Base-by-base conservation (phyloP, 2,329 filamentous ascomycete species). In the Spiromastix sp. region DNA sequence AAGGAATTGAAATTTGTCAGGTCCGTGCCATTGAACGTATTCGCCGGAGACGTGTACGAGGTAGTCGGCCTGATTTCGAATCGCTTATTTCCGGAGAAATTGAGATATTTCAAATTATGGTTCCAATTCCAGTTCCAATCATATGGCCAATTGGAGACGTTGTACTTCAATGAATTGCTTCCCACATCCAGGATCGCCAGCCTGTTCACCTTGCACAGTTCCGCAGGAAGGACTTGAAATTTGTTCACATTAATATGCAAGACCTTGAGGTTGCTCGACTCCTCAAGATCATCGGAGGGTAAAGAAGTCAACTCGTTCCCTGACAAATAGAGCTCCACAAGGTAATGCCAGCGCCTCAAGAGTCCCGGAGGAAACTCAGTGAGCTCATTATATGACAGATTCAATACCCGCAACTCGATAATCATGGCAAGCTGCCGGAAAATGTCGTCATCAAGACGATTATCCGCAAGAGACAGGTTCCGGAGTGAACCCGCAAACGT, bases 71-170 rank as follows among this genome's bases (percentile, higher is more conserved):
- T 79, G 64, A 98, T 96, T 59, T 98, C 91, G 21, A 98, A 64
- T 33, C 89, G 79, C 59, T 94, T 95, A 64, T 98, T 98, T 34
- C 91, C 91, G 1, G 89, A 96, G 52, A 98, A 70, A 52, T 96
- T 98, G 43, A 98, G 78, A 53, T 93, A 98, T 43, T 87, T 82
- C 45, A 98, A 66, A 49, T 95, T 93, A 32, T 83, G 85, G 51
- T 98, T 98, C 70, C 91, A 84, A 53, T 96, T 96, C 91, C 91
- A 98, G 51, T 98, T 98, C 91, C 91, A 98, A 56, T 98, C 91
- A 55, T 98, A 98, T 0, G 89, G 91, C 70, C 93, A 94, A 52
- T 98, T 98, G 19, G 86, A 91, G 31, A 98, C 93, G 55, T 98
- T 98, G 71, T 98, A 98, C 60, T 96, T 98, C 38, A 98, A 68